Base-by-base conservation (phyloP, 805 yeast species). In the Pichia membranifaciens region DNA sequence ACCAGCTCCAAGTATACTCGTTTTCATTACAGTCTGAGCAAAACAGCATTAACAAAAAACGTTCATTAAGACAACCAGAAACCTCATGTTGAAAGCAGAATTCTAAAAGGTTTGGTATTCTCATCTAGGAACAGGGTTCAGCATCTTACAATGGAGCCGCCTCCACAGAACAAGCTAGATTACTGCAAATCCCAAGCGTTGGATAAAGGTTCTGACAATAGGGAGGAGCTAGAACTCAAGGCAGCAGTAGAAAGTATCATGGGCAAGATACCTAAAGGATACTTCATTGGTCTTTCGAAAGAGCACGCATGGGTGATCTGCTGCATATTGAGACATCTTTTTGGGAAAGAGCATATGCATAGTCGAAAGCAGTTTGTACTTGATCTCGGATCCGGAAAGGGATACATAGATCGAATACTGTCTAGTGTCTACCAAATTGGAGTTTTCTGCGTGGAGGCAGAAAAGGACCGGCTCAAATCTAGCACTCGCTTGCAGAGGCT, bases 361-460 rank as follows among this genome's bases (percentile, higher is more conserved):
- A 13, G 8, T 21, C 13, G 32, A 4, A 38, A 38, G 13, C 22
- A 38, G 5, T 46, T 34, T 38, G 43, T 60, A 0, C 41, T 62
- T 12, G 68, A 64, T 38, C 48, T 64, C 17, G 68, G 62, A 8
- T 58, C 66, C 1, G 68, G 68, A 4, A 64, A 61, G 40, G 67
- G 67, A 7, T 59, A 60, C 38, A 38, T 64, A 20, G 54, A 61
- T 3, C 48, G 67, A 15, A 43, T 64, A 4, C 39, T 64, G 10
- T 47, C 54, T 1, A 54, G 55, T 39, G 41, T 51, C 13, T 56
- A 48, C 43, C 22, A 51, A 0, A 36, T 48, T 9, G 48, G 41
- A 12, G 48, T 55, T 5, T 53, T 57, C 16, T 59, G 65, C 39
- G 55, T 59, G 2, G 68, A 64, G 42, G 36, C 44, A 32, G 56